Evolutionary conservation across 768 basidiomycete species (phyloP), one percentile per base, ranked within the genome.

Genomic region (Lactifluus volemus): DNA sequence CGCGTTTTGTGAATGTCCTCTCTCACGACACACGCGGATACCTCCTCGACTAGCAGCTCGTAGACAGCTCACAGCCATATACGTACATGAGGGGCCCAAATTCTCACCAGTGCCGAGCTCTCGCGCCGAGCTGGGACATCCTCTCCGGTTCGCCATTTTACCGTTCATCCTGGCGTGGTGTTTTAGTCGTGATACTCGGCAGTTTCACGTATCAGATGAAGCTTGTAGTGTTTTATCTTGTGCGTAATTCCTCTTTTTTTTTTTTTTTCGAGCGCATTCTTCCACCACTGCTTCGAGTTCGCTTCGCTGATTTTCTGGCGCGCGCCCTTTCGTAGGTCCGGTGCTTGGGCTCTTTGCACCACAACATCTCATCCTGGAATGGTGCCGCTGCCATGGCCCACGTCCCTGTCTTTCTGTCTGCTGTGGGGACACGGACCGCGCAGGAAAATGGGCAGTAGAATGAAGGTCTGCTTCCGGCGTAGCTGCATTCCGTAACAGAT

Each of bases 1-100:
- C 81, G 89, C 38, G 81, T 92, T 5, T 71, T 92, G 14, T 94
- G 92, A 92, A 83, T 82, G 61, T 88, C 89, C 5, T 92, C 90
- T 6, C 68, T 86, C 7, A 85, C 86, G 71, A 79, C 84, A 0
- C 74, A 73, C 7, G 78, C 84, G 0, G 65, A 71, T 17, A 80
- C 72, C 61, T 88, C 83, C 64, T 80, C 32, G 91, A 94, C 71
- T 86, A 84, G 84, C 91, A 93, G 68, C 76, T 87, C 42, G 72
- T 78, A 48, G 76, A 80, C 51, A 83, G 84, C 8, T 69, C 72
- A 19, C 78, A 82, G 59, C 82, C 88, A 0, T 93, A 2, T 25
- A 25, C 2, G 25, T 25, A 25, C 25, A 92, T 68, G 81, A 88
- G 67, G 76, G 74, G 42, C 77, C 82, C 11, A 93, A 93, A 71